phyloP scores from a whole-genome alignment of 75 land plant genomes.

The Azolla pinnata region DNA sequence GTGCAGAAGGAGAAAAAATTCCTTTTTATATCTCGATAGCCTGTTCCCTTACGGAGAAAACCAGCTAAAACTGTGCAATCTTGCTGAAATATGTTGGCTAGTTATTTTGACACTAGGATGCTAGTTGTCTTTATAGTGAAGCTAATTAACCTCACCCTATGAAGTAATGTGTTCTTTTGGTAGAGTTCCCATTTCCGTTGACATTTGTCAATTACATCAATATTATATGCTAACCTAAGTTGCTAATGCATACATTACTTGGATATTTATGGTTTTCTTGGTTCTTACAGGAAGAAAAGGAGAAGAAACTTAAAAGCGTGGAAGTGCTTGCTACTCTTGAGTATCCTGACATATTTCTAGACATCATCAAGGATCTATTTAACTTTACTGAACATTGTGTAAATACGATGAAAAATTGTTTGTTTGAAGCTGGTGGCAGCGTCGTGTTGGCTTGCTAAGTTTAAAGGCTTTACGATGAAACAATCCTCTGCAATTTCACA shows the following conservation, averaged over 20 bases:
- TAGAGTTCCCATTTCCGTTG: not conserved
- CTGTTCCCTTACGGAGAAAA: no score
- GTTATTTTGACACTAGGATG: no score
- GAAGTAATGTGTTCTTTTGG: not conserved
- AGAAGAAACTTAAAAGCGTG: constrained; percentile 34
- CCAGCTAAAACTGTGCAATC: no score
- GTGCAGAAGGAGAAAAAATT: no score
- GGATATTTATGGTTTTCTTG: no score
- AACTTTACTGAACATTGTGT: not conserved
- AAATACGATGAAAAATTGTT: not conserved
- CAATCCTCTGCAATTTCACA: not conserved
- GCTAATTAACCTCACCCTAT: no score
- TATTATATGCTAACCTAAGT: constrained; percentile 6
- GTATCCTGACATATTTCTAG: no score
- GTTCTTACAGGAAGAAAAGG: constrained; percentile 79
- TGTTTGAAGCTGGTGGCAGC: not conserved
- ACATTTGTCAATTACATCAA: not conserved
- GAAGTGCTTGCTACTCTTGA: constrained; percentile 37
- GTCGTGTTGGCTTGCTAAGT: not conserved
- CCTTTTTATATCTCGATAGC: no score
- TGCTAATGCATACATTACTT: no score
- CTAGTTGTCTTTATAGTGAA: not conserved
- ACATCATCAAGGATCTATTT: no score
- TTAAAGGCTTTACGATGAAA: not conserved
- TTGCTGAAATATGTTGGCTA: no score